phyloP scores from a whole-genome alignment of 179 eudicot genomes.

The Corrigiola litoralis region DNA sequence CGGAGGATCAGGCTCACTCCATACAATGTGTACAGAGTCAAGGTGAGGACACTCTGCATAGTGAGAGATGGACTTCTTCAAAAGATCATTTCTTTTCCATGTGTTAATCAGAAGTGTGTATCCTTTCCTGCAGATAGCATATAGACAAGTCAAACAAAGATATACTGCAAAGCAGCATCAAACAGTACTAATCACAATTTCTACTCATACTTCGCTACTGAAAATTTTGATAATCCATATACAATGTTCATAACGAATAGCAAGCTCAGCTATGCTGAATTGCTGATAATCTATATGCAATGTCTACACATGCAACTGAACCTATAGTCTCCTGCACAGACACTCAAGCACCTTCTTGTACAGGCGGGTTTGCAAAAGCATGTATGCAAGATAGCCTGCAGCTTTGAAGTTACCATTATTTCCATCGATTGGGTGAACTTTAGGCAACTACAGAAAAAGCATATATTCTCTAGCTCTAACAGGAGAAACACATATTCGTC shows the following conservation, averaged over 20 bases:
- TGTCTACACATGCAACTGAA: not conserved
- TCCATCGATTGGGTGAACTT: not conserved
- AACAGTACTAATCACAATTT: not conserved
- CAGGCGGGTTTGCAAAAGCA: not conserved
- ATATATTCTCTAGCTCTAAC: not conserved
- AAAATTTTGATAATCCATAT: not conserved
- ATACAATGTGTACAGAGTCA: slow-evolving; percentile 78
- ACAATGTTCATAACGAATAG: not conserved
- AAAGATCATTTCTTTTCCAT: slow-evolving; percentile 94
- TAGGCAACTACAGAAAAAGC: too few species aligned
- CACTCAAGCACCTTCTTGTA: not conserved
- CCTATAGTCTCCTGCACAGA: not conserved
- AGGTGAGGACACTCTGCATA: slow-evolving; percentile 71
- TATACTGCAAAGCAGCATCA: not conserved
- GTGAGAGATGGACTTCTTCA: slow-evolving; percentile 87
- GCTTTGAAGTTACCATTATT: not conserved
- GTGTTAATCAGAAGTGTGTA: slow-evolving; percentile 85
- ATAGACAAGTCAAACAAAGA: slow-evolving; percentile 3
- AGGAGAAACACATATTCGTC: too few species aligned
- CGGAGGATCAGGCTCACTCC: slow-evolving; percentile 97
- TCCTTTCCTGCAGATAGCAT: slow-evolving; percentile 51
- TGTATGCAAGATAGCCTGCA: not conserved
- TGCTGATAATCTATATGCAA: not conserved
- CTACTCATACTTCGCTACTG: not conserved
- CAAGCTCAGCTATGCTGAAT: too few species aligned